Evolutionary conservation across 2,329 filamentous ascomycete genomes (phyloP), one percentile per base, ranked within the genome.

Genomic region (Microsporum audouinii): DNA sequence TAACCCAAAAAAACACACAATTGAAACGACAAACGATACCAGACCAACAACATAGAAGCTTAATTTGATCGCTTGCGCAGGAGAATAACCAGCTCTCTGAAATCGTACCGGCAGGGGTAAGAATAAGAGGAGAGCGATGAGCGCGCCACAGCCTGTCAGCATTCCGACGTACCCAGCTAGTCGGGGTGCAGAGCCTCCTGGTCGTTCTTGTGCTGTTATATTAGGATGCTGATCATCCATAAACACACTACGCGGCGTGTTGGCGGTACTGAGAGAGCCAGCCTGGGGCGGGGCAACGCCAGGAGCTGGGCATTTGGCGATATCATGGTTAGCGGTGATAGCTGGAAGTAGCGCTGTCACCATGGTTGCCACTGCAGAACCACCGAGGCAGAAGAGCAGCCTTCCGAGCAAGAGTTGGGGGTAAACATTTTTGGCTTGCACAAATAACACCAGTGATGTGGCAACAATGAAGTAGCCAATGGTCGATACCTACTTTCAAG

Each of bases 311-410:
- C 49, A 53, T 33, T 53, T 53, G 31, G 31, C 10, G 64, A 47
- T 68, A 36, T 58, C 57, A 4, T 58, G 29, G 33, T 58, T 47
- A 68, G 8, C 68, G 34, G 83, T 83, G 74, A 88, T 84, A 33
- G 80, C 86, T 1, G 94, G 94, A 29, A 99, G 79, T 53, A 95
- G 90, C 2, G 94, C 94, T 6, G 94, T 97, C 23, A 99, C 94
- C 94, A 99, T 99, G 0, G 94, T 97, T 12, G 91, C 91, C 80
- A 88, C 85, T 27, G 92, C 94, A n/a, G 91, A 91, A 23, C 89
- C 94, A 29, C 94, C 94, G 17, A 96, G 68, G 66, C 91, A 94
- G 75, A 99, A 99, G 60, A 95, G 78, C 58, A 97, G 78, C 66
- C 94, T 82, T 60, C 88, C 91, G 47, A 96, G 77, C 60, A 97